These are phyloP conservation scores for Neofusicoccum kwambonambiense DNA, from an alignment of 2,329 filamentous ascomycete species.

Conservation along the genomic window DNA sequence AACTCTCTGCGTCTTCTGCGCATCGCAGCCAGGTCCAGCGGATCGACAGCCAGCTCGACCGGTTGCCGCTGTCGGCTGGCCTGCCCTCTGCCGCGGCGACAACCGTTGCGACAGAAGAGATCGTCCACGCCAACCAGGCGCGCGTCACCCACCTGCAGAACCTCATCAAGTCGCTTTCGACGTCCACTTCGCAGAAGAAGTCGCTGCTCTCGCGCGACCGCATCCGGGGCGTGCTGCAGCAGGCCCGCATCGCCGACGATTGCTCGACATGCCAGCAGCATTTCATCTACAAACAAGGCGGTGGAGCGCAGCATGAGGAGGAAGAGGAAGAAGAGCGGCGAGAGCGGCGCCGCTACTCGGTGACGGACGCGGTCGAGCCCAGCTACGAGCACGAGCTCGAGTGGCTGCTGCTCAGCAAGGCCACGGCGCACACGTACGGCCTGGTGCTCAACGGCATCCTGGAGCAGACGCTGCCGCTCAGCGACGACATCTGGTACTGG, in stretches of 20 bases:
- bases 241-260: conserved; percentile 55
- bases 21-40: conserved; percentile 52
- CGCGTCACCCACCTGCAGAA: conserved; percentile 60
- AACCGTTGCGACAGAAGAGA: background rate
- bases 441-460: conserved; percentile 73
- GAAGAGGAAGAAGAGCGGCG: conserved; percentile 24
- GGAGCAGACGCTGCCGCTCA: conserved; percentile 78
- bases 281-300: conserved; percentile 22
- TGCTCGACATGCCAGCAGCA: conserved; percentile 41
- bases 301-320: conserved; percentile 21
- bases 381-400: conserved; percentile 74
- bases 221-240: conserved; percentile 62
- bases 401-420: conserved; percentile 89
- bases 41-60: conserved; percentile 59
- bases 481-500: conserved; percentile 94
- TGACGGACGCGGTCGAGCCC: conserved; percentile 1
- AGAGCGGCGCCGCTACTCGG: conserved; percentile 27
- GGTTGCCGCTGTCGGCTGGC: conserved; percentile 48
- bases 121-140: conserved; percentile 37
- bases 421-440: conserved; percentile 86
- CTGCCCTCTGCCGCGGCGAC: conserved; percentile 22
- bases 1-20: conserved; percentile 18
- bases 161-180: conserved; percentile 68
- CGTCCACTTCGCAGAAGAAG: conserved; percentile 61
- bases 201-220: conserved; percentile 57